phyloP scores from a whole-genome alignment of 139 green algal species.

The Chlamydomonas eustigma region DNA sequence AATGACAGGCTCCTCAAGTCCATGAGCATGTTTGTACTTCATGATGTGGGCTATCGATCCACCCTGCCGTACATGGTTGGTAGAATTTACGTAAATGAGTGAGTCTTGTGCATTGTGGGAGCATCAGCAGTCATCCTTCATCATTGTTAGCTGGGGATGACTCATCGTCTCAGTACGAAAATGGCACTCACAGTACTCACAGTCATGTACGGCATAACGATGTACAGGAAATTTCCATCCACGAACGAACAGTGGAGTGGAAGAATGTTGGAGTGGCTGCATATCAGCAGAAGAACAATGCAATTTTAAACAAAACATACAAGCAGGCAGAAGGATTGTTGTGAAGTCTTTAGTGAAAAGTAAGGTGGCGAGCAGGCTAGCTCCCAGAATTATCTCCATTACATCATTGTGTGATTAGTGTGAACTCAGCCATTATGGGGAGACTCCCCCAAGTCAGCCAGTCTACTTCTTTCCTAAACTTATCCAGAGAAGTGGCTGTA shows the following conservation, averaged over 20 bases:
- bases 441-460: too few species aligned
- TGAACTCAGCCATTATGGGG: neutral
- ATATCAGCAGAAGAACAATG: too few species aligned
- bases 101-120: too few species aligned
- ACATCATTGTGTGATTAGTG: neutral
- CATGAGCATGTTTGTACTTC: conserved; percentile 72
- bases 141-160: neutral
- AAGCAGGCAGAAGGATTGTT: neutral
- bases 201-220: conserved; percentile 85
- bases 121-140: neutral
- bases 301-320: neutral
- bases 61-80: conserved; percentile 28
- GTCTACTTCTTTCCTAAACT: too few species aligned
- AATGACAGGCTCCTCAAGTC: conserved; percentile 84
- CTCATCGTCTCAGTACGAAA: neutral
- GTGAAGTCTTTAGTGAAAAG: neutral
- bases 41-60: conserved; percentile 76
- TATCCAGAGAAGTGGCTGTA: too few species aligned
- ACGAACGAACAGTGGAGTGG: conserved; percentile 86
- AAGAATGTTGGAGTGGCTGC: conserved; percentile 82
- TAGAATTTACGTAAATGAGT: too few species aligned
- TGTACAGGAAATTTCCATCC: conserved; percentile 77
- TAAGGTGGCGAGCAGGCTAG: neutral
- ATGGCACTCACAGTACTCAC: neutral
- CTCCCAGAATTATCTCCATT: neutral